phyloP scores from a whole-genome alignment of 176 grass and related monocot genomes.

The Oryza longistaminata region DNA sequence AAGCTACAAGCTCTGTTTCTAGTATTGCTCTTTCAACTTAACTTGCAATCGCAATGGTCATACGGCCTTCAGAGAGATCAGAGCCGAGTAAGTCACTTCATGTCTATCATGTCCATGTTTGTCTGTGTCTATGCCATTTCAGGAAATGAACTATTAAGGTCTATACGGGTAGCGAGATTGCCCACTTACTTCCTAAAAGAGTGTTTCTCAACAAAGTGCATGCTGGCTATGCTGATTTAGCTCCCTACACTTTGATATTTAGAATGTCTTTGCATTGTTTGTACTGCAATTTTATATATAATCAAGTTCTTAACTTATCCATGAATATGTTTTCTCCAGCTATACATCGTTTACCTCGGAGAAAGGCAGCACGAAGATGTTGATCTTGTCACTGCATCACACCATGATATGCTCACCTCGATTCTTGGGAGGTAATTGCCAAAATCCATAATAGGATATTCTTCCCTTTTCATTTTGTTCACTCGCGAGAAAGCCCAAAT shows the following conservation, averaged over 20 bases:
- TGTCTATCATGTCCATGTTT: not conserved
- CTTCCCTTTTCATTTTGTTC: not conserved
- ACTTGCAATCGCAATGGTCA: not conserved
- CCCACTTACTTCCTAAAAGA: too few species aligned
- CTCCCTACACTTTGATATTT: too few species aligned
- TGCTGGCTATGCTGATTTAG: too few species aligned
- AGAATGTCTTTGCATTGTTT: not conserved
- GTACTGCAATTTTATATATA: not conserved
- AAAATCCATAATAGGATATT: not conserved
- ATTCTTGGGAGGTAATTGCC: conserved; percentile 41
- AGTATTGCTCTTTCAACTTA: not conserved
- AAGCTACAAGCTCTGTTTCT: not conserved
- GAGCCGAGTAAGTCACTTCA: not conserved
- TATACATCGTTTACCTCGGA: conserved; percentile 56
- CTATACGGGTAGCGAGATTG: too few species aligned
- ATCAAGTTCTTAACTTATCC: not conserved
- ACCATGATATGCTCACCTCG: conserved; percentile 42
- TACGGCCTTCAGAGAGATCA: not conserved
- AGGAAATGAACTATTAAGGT: too few species aligned
- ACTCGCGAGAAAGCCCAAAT: too few species aligned
- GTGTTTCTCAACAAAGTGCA: too few species aligned
- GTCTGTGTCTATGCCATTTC: too few species aligned
- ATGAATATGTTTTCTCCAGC: not conserved
- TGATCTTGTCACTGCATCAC: conserved; percentile 38
- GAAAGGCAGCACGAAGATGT: conserved; percentile 49